Evolutionary conservation across 2,329 filamentous ascomycete species (phyloP), one percentile per base, ranked within the genome.

Genomic region (Diplodia corticola): DNA sequence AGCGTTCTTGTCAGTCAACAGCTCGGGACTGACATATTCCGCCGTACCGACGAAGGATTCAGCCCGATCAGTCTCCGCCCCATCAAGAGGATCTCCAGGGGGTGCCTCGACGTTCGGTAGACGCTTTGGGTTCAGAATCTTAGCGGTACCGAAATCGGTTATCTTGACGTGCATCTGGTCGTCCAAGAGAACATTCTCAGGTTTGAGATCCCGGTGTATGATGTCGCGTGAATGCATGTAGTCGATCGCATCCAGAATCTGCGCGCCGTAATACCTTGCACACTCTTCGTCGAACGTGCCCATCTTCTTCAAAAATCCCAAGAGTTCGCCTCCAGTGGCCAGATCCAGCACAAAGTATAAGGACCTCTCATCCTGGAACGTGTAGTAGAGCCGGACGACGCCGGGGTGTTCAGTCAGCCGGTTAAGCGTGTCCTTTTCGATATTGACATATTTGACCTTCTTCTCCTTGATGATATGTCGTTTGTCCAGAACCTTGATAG

Each of bases 401-500:
- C 95, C 95, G 6, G 95, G 95, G 74, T 99, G 95, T 69, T 99
- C 94, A 3, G 94, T 98, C 67, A 99, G 83, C 69, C 95, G 89
- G 76, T 99, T 99, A 65, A 99, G 83, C 0, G 95, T 98, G 79
- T 99, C 94, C 81, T 97, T 97, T 79, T 99, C 95, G 73, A 99
- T 99, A 79, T 98, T 99, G 79, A 99, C 95, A 75, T 99, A 99
- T 84, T 99, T 99, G 74, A 99, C 96, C 84, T 99, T 99, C 80
- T 97, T 98, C 81, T 99, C 95, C 80, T 98, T 99, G 83, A 99
- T 99, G 75, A 99, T 99, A 78, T 99, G 95, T 73, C 93, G 88
- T 81, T 99, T 99, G 80, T 99, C 95, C 54, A 99, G 86, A 17
- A 99, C 94, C 78, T 99, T 99, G 80, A 99, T 93, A 28, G 95